Evolutionary conservation across 2,329 filamentous ascomycete species (phyloP).

Genomic region (Sclerotinia sclerotiorum): DNA sequence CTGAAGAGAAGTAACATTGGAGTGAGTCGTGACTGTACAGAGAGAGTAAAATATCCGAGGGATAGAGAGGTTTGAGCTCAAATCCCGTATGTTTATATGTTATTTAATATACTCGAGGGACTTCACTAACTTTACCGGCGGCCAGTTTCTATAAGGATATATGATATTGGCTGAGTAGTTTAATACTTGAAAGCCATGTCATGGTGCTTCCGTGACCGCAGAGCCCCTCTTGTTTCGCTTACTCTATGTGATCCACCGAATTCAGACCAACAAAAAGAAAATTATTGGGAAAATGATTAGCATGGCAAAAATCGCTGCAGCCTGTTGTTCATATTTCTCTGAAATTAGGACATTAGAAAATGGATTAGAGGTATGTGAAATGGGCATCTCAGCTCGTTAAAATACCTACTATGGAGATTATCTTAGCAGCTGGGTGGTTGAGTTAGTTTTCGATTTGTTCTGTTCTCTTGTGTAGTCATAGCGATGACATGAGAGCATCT

Average conservation of each 20-base stretch:
- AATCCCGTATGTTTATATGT: too few species aligned
- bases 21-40: too few species aligned
- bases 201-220: too few species aligned
- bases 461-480: neutral
- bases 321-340: neutral
- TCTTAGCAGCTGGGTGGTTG: neutral
- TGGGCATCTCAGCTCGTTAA: conserved; percentile 1
- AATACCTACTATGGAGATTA: neutral
- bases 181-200: neutral
- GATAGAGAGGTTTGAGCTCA: too few species aligned
- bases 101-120: too few species aligned
- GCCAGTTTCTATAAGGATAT: neutral
- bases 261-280: neutral
- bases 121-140: too few species aligned
- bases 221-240: neutral
- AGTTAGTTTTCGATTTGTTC: neutral
- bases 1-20: too few species aligned
- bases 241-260: neutral
- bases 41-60: too few species aligned
- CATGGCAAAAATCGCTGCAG: neutral
- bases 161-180: too few species aligned
- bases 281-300: neutral
- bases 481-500: neutral
- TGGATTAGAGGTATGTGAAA: neutral
- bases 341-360: neutral